Conservation (phyloP, 164 flowering plant species). For the Vitis vinifera region ASM3070453v1 NC_081808.1:18948501-18949000, state of each 20-base stretch:
- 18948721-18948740: conserved; percentile 55
- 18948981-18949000: conserved; percentile 50
- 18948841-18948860: conserved; percentile 67
- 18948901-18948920: conserved; percentile 88
- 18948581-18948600: conserved; percentile 32
- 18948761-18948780: conserved; percentile 23
- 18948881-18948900: conserved; percentile 69
- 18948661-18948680: conserved; percentile 38
- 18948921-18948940: conserved; percentile 71
- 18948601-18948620: conserved; percentile 40
- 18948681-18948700: conserved; percentile 36
- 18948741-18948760: conserved; percentile 27
- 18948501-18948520: neutral
- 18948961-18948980: conserved; percentile 42
- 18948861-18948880: conserved; percentile 82
- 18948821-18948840: conserved; percentile 62
- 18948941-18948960: conserved; percentile 53
- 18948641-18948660: conserved; percentile 52
- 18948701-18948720: conserved; percentile 47
- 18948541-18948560: conserved; percentile 7
- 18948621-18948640: conserved; percentile 52
- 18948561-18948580: conserved; percentile 35
- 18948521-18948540: conserved; percentile 8
- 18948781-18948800: conserved; percentile 25
- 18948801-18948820: conserved; percentile 24